These are phyloP conservation scores for Cladophialophora exuberans DNA, from an alignment of 2,329 filamentous ascomycete genomes.

Conservation along the genomic window DNA sequence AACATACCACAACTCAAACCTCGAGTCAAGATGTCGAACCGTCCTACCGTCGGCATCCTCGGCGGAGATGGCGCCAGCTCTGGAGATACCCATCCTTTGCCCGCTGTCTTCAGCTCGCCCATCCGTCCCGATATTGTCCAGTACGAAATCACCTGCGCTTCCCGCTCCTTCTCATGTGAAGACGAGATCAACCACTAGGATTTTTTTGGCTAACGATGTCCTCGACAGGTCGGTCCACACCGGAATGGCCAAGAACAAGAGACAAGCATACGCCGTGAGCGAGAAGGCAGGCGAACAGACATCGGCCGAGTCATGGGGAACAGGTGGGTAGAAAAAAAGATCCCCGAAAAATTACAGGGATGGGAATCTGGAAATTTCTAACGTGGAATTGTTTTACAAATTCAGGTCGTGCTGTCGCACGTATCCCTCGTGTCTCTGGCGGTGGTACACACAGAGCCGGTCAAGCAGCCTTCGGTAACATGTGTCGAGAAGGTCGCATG, in stretches of 20 bases:
- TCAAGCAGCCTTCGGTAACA: slow-evolving; percentile 99
- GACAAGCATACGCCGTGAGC: slow-evolving; percentile 98
- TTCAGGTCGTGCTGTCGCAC: slow-evolving; percentile 96
- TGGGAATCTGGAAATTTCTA: slow-evolving; percentile 16
- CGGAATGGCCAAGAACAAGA: slow-evolving; percentile 99
- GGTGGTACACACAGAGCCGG: slow-evolving; percentile 99
- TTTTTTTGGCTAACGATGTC: slow-evolving; percentile 43
- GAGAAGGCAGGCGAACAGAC: slow-evolving; percentile 99
- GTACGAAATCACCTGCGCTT: slow-evolving; percentile 56
- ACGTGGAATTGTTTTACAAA: slow-evolving; percentile 7
- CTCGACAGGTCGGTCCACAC: slow-evolving; percentile 80
- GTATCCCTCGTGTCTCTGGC: slow-evolving; percentile 99
- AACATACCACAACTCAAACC: slow-evolving; percentile 9
- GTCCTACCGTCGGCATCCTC: slow-evolving; percentile 97
- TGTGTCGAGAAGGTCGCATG: slow-evolving; percentile 99
- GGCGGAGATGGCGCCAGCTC: slow-evolving; percentile 92
- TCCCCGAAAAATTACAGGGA: slow-evolving; percentile 28
- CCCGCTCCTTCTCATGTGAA: slow-evolving; percentile 20
- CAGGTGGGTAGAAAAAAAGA: slow-evolving; percentile 68
- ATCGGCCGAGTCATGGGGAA: slow-evolving; percentile 99
- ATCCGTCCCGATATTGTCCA: slow-evolving; percentile 99
- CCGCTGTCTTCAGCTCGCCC: slow-evolving; percentile 93
- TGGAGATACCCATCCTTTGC: slow-evolving; percentile 87
- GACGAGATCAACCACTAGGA: too few relatives aligned
- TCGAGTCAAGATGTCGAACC: slow-evolving; percentile 71